These are phyloP conservation scores for Podila verticillata DNA, from an alignment of 192 early-diverging fungal genomes.

Conservation along the genomic window DNA sequence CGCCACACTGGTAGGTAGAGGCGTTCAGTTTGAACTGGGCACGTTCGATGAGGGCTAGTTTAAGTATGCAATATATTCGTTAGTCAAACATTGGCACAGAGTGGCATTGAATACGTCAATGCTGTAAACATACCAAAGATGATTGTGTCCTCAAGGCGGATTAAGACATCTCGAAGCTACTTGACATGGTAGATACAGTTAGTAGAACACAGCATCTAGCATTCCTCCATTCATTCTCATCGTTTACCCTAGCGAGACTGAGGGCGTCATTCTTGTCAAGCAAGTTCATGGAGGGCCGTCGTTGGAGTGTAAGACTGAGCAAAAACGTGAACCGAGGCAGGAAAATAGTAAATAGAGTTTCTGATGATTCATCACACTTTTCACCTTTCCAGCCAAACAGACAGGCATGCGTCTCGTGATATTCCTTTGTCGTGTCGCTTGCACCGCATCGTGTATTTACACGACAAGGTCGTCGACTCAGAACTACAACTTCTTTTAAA, in stretches of 20 bases:
- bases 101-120: too few species aligned
- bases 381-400: too few species aligned
- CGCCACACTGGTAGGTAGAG: conserved; percentile 77
- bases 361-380: too few species aligned
- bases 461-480: too few species aligned
- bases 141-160: conserved; percentile 96
- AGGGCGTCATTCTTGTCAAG: conserved; percentile 39
- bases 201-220: not conserved
- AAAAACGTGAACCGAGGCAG: too few species aligned
- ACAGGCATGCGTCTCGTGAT: too few species aligned
- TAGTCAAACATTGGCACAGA: not conserved
- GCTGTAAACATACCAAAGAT: conserved; percentile 73
- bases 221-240: not conserved
- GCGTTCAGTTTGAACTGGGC: conserved; percentile 90
- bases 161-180: conserved; percentile 77
- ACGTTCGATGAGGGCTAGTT: conserved; percentile 89
- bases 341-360: too few species aligned
- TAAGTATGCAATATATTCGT: conserved; percentile 1
- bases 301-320: too few species aligned
- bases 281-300: conserved; percentile 25
- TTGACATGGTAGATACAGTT: not conserved
- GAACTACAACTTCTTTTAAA: too few species aligned
- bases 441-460: too few species aligned
- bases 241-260: conserved; percentile 39
- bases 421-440: too few species aligned